These are phyloP conservation scores for Peniophora sp. DNA, from an alignment of 1,284 basidiomycete species.

Conservation along the genomic window DNA sequence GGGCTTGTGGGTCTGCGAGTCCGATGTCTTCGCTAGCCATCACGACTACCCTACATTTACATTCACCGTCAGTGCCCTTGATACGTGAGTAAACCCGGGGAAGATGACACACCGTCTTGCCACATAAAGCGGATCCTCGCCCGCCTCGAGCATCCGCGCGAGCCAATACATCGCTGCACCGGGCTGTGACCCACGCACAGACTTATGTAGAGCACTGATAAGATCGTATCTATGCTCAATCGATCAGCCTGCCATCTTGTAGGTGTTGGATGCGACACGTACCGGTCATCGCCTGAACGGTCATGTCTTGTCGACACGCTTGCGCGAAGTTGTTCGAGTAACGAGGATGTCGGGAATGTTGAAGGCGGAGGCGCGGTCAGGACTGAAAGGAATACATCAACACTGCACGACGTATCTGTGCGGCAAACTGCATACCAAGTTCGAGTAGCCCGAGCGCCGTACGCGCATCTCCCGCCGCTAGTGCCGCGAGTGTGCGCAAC, in stretches of 20 bases:
- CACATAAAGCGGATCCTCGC: constrained; percentile 78
- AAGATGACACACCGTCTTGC: too few species aligned
- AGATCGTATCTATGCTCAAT: too few species aligned
- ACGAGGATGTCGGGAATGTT: too few species aligned
- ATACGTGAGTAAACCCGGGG: too few species aligned
- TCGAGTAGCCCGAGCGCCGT: constrained; percentile 64
- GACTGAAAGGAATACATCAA: too few species aligned
- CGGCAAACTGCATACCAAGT: constrained; percentile 25
- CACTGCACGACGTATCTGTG: too few species aligned
- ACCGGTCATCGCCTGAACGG: constrained; percentile 66
- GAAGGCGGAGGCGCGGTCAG: too few species aligned
- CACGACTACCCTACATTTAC: constrained; percentile 76
- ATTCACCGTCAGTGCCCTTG: too few species aligned
- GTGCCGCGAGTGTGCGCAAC: constrained; percentile 41
- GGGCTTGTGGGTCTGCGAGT: constrained; percentile 65
- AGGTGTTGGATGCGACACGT: too few species aligned
- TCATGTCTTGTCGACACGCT: constrained; percentile 62
- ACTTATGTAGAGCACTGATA: constrained; percentile 86
- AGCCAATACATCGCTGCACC: constrained; percentile 88
- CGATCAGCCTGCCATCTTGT: too few species aligned
- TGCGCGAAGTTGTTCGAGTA: constrained; percentile 30
- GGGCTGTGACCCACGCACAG: constrained; percentile 73
- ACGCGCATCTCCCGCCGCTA: constrained; percentile 65
- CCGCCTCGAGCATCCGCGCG: constrained; percentile 75
- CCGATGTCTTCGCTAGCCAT: constrained; percentile 86